Base-by-base conservation (phyloP, 2,329 filamentous ascomycete genomes). In the Clathrospora elynae region DNA sequence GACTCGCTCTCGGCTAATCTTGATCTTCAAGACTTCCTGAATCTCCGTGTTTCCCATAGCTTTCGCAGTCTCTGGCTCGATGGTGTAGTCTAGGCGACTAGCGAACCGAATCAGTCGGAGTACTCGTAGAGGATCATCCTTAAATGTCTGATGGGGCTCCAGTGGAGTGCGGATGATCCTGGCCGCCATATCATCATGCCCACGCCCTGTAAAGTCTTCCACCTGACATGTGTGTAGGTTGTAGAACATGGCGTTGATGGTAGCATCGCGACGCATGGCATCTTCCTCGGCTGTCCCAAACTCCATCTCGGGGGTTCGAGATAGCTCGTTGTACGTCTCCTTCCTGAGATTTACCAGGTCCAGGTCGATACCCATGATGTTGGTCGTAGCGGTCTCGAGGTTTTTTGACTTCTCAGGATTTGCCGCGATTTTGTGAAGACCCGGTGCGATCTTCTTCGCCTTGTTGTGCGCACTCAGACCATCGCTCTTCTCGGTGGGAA, bases 321-420 rank as follows among this genome's bases (percentile, higher is more conserved):
- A 95, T 46, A 93, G 84, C n/a, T 89, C 85, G 1, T 85, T 81
- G 59, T 97, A 97, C 1, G 86, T 91, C 73, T 97, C 93, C 65
- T 90, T 95, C 31, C 92, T 82, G 32, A 97, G 75, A 66, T 97
- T 99, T 58, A 99, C 93, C 63, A 99, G 85, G 66, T 99, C 92
- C 33, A 96, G 81, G 63, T 97, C 92, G 34, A 95, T 78, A 1
- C 87, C 90, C 61, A 96, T 85, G 44, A 97, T 84, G 53, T 80
- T 87, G 16, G 88, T 90, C 7, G 90, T 95, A 34, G 90, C 88
- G 0, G 92, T 97, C 71, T 95, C 92, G 10, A 97, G 80, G 66
- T 97, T 89, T 73, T 97, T 97, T 13, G 90, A 96, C 73, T 96
- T 96, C 62, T 96, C 90, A 1, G 91, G 92, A 67, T 97, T 97